These are phyloP conservation scores for Dactylellina sp. DNA, from an alignment of 2,329 filamentous ascomycete species.

Conservation along the genomic window DNA sequence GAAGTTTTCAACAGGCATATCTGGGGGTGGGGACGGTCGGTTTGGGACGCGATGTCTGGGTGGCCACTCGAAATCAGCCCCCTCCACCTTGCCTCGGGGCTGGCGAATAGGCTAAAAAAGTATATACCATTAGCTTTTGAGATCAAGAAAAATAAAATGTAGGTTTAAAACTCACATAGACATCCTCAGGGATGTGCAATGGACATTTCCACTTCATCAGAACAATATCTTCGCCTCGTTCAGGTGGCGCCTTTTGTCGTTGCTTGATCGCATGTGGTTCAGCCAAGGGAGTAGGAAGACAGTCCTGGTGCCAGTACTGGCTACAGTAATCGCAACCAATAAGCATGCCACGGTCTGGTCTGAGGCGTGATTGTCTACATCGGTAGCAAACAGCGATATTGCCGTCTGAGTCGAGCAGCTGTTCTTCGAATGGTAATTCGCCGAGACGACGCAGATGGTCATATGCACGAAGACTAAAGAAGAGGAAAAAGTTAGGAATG, in stretches of 20 bases:
- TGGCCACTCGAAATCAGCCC: slow-evolving; percentile 44
- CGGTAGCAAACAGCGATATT: slow-evolving; percentile 80
- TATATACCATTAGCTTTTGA: neutral
- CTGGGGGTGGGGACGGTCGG: slow-evolving; percentile 4
- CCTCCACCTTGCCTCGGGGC: slow-evolving; percentile 25
- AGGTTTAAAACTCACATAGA: slow-evolving; percentile 29
- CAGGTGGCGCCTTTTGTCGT: slow-evolving; percentile 18
- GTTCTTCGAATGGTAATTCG: slow-evolving; percentile 34
- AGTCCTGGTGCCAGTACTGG: slow-evolving; percentile 90
- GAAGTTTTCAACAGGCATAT: slow-evolving; percentile 25
- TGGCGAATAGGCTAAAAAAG: slow-evolving; percentile 28
- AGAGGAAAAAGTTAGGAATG: neutral
- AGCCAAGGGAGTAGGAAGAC: slow-evolving; percentile 66
- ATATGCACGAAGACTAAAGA: slow-evolving; percentile 41
- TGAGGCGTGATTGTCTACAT: slow-evolving; percentile 74
- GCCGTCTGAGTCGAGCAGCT: slow-evolving; percentile 66
- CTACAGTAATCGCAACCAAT: slow-evolving; percentile 86
- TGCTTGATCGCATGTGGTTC: slow-evolving; percentile 49
- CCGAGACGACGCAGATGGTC: slow-evolving; percentile 35
- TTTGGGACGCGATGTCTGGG: slow-evolving; percentile 37
- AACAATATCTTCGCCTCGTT: slow-evolving; percentile 42
- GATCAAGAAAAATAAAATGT: neutral
- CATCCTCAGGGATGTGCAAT: slow-evolving; percentile 39
- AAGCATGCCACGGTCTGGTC: slow-evolving; percentile 73
- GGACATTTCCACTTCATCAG: slow-evolving; percentile 53